phyloP scores from a whole-genome alignment of 768 basidiomycete species.

The Tulasnella sp. region DNA sequence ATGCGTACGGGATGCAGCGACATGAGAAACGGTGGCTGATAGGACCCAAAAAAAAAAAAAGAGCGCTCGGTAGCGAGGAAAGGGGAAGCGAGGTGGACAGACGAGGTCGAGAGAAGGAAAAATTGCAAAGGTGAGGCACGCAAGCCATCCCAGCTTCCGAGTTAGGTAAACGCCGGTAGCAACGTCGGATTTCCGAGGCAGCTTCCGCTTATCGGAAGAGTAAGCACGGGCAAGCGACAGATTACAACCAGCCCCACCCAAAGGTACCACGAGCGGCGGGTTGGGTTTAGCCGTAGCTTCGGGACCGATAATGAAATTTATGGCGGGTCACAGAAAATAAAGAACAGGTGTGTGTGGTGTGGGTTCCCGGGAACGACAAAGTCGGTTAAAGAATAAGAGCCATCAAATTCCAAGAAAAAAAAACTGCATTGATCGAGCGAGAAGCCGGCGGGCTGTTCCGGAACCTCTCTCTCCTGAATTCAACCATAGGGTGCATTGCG shows the following conservation, averaged over 20 bases:
- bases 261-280: background rate
- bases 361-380: background rate
- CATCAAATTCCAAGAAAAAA: background rate
- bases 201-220: background rate
- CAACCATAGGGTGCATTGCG: background rate
- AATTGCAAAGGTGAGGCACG: background rate
- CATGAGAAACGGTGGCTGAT: background rate
- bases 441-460: background rate
- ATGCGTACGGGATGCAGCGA: background rate
- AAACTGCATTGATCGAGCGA: background rate
- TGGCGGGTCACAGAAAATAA: background rate
- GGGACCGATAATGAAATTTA: constrained; percentile 1
- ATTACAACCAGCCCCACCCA: background rate
- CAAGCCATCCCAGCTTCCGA: background rate
- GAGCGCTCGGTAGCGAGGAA: background rate
- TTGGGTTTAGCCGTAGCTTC: background rate
- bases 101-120: background rate
- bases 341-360: too few species aligned
- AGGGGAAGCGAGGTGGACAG: background rate
- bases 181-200: background rate
- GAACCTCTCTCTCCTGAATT: background rate
- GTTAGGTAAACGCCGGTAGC: background rate
- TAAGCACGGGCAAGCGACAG: background rate
- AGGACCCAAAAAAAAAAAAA: background rate
- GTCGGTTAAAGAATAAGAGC: background rate